These are phyloP conservation scores for Exophiala mesophila DNA, from an alignment of 2,329 filamentous ascomycete species.

Conservation along the genomic window DNA sequence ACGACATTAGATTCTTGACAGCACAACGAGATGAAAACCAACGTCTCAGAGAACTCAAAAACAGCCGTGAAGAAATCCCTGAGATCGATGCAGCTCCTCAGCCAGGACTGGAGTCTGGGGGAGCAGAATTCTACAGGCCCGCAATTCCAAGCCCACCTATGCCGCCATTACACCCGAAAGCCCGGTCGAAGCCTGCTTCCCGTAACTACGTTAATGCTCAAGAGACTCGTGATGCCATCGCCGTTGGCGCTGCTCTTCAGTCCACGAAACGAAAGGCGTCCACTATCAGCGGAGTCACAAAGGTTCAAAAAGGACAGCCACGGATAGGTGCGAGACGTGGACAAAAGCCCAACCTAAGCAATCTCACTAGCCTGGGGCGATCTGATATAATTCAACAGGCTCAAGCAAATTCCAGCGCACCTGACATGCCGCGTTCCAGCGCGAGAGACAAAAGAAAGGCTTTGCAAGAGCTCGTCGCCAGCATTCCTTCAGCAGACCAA, in stretches of 20 bases:
- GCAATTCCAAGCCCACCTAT: too few species aligned
- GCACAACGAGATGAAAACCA: constrained; percentile 12
- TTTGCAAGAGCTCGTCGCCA: constrained; percentile 31
- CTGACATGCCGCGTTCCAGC: constrained; percentile 27
- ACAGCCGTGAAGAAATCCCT: constrained; percentile 7
- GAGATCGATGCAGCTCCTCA: neutral
- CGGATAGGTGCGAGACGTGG: constrained; percentile 1
- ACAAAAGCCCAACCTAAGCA: constrained; percentile 15
- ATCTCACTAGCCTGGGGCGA: constrained; percentile 23
- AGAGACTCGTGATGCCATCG: constrained; percentile 14
- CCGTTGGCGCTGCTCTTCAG: constrained; percentile 8
- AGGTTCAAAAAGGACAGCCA: constrained; percentile 6
- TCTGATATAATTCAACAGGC: constrained; percentile 28
- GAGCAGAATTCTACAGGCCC: too few species aligned
- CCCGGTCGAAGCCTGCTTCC: too few species aligned
- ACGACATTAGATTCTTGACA: constrained; percentile 14
- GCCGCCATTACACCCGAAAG: too few species aligned
- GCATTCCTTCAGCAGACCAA: constrained; percentile 29
- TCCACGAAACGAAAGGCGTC: constrained; percentile 11
- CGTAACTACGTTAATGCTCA: constrained; percentile 13
- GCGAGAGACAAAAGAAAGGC: constrained; percentile 28
- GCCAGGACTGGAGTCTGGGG: too few species aligned
- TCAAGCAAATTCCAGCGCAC: constrained; percentile 27
- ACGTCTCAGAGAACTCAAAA: constrained; percentile 14
- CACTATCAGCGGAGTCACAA: neutral